phyloP scores from a whole-genome alignment of 2,329 filamentous ascomycete species.

The Aspergillus clavatus region DNA sequence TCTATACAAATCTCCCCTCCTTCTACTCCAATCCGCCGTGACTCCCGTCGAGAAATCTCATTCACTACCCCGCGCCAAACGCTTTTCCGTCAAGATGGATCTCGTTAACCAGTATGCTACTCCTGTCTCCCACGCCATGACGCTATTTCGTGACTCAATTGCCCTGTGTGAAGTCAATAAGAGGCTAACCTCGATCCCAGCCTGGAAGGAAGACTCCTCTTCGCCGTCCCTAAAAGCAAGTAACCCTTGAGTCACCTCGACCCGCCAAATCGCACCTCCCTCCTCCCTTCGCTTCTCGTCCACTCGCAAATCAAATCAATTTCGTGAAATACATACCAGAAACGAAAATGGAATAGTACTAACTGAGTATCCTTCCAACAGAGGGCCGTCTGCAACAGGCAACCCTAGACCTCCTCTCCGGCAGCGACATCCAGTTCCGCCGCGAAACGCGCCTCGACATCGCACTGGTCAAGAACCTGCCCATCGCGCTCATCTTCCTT shows the following conservation, averaged over 20 bases:
- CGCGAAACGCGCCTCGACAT: constrained; percentile 94
- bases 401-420: constrained; percentile 82
- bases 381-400: constrained; percentile 90
- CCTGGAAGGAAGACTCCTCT: constrained; percentile 86
- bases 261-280: no score
- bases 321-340: no score
- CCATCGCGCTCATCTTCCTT: constrained; percentile 92
- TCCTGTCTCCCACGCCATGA: not conserved
- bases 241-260: constrained; percentile 29
- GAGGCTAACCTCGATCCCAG: constrained; percentile 47
- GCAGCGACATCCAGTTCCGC: constrained; percentile 93
- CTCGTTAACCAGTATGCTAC: constrained; percentile 56
- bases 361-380: constrained; percentile 36
- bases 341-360: constrained; percentile 2
- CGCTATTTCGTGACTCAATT: not conserved
- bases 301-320: no score
- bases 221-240: constrained; percentile 97
- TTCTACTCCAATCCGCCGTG: not conserved
- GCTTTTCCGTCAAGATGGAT: constrained; percentile 46
- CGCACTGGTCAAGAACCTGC: constrained; percentile 93
- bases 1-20: not conserved
- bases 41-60: constrained; percentile 1
- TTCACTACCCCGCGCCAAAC: constrained; percentile 21
- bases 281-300: no score
- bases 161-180: not conserved